Conservation (phyloP, 768 basidiomycete species). For the Auriculariales sp. region DNA sequence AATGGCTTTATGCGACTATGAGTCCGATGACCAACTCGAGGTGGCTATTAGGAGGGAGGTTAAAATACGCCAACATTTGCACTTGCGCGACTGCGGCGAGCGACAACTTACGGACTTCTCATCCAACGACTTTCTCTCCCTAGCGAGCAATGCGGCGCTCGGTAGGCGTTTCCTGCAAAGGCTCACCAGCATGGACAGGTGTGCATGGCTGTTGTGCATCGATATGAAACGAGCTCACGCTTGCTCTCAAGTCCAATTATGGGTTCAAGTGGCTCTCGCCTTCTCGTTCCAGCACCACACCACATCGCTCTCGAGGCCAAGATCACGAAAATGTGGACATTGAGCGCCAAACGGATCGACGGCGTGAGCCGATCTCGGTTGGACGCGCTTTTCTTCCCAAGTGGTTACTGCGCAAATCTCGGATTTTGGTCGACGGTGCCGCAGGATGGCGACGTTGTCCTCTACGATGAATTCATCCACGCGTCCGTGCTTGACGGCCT, state of each 20-base stretch:
- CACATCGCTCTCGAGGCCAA: slow-evolving; percentile 63
- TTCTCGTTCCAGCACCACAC: slow-evolving; percentile 61
- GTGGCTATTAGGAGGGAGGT: too few relatives aligned
- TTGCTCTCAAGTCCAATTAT: slow-evolving; percentile 37
- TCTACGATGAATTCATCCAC: slow-evolving; percentile 29
- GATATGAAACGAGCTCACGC: too few relatives aligned
- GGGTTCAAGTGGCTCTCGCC: slow-evolving; percentile 81
- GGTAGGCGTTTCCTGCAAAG: slow-evolving; percentile 47
- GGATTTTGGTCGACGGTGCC: slow-evolving; percentile 25
- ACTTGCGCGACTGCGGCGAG: too few relatives aligned
- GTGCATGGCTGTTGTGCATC: slow-evolving; percentile 21
- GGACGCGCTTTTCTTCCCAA: slow-evolving; percentile 26
- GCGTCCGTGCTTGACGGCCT: slow-evolving; percentile 29
- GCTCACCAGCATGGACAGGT: slow-evolving; percentile 32
- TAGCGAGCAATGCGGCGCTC: slow-evolving; percentile 46
- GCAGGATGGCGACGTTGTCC: slow-evolving; percentile 20
- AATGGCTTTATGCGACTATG: too few relatives aligned
- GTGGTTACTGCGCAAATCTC: slow-evolving; percentile 29
- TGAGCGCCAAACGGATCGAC: slow-evolving; percentile 47
- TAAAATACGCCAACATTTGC: too few relatives aligned
- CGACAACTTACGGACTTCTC: too few relatives aligned
- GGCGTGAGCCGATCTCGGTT: slow-evolving; percentile 47
- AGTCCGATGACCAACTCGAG: too few relatives aligned
- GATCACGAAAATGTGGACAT: too few relatives aligned
- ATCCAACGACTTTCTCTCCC: slow-evolving; percentile 89